Conservation (phyloP, 768 basidiomycete genomes). For the Phaffia australis region DNA sequence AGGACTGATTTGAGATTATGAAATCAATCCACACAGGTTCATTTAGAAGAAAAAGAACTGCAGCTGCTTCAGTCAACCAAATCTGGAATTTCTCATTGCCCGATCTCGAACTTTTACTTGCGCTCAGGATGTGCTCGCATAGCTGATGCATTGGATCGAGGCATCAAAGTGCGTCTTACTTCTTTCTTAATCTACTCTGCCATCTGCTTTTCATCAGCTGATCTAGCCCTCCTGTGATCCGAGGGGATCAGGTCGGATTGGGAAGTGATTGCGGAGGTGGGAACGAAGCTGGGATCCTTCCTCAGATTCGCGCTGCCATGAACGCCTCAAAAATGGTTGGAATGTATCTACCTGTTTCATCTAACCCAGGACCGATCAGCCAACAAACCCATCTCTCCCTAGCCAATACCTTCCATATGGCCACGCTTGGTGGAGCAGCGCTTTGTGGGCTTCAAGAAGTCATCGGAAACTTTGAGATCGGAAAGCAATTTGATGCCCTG, state of each 20-base stretch:
- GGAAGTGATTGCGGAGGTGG: constrained; percentile 85
- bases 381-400: constrained; percentile 50
- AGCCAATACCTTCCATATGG: constrained; percentile 71
- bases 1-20: neutral
- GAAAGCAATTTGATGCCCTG: constrained; percentile 85
- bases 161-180: constrained; percentile 58
- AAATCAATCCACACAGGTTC: constrained; percentile 30
- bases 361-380: constrained; percentile 32
- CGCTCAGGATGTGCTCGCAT: constrained; percentile 73
- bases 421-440: constrained; percentile 80
- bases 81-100: constrained; percentile 83
- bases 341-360: constrained; percentile 34
- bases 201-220: neutral
- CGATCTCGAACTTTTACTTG: constrained; percentile 75
- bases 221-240: no score
- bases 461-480: constrained; percentile 64
- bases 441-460: constrained; percentile 60
- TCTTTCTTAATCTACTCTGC: neutral
- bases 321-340: constrained; percentile 65
- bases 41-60: constrained; percentile 63
- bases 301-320: constrained; percentile 53
- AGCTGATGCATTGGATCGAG: constrained; percentile 64
- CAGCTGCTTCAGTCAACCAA: constrained; percentile 53
- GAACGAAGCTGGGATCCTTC: constrained; percentile 65
- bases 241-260: constrained; percentile 62